phyloP scores from a whole-genome alignment of 169 alveolate species.

The Ichthyophthirius multifiliis region DNA sequence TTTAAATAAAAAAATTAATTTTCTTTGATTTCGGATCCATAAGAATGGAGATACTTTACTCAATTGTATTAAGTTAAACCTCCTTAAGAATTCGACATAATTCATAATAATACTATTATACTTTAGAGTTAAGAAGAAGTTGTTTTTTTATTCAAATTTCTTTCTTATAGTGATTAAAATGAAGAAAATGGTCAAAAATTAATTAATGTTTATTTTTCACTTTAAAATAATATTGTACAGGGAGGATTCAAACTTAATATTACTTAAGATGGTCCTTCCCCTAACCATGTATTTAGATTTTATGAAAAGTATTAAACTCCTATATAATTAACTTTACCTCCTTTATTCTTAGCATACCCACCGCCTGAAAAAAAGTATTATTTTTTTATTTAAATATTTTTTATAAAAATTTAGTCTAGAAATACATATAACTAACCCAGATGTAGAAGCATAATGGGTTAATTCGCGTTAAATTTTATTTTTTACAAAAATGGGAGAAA shows the following conservation, averaged over 20 bases:
- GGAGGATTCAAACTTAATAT: too few species aligned
- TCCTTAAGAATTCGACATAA: neutral
- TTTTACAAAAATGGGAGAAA: neutral
- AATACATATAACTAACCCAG: neutral
- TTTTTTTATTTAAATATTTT: neutral
- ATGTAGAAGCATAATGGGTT: neutral
- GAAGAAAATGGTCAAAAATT: too few species aligned
- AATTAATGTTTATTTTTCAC: neutral
- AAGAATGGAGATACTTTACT: neutral
- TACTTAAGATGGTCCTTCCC: neutral
- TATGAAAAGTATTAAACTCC: neutral
- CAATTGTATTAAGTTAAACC: neutral
- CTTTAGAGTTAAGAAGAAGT: neutral
- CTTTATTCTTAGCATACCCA: neutral
- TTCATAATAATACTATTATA: neutral
- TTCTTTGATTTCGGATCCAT: neutral
- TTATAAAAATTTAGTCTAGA: neutral
- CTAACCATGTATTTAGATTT: neutral
- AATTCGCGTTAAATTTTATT: neutral
- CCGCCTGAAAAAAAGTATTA: neutral
- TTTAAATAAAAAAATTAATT: neutral
- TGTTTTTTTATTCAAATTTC: neutral
- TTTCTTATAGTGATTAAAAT: neutral
- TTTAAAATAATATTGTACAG: too few species aligned
- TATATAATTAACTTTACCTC: neutral